Percentiles rank a stretch among this genome's conserved stretches.
phyloP scores from a whole-genome alignment of 2,329 filamentous ascomycete species.

The Amesomyces nigricolor region DNA sequence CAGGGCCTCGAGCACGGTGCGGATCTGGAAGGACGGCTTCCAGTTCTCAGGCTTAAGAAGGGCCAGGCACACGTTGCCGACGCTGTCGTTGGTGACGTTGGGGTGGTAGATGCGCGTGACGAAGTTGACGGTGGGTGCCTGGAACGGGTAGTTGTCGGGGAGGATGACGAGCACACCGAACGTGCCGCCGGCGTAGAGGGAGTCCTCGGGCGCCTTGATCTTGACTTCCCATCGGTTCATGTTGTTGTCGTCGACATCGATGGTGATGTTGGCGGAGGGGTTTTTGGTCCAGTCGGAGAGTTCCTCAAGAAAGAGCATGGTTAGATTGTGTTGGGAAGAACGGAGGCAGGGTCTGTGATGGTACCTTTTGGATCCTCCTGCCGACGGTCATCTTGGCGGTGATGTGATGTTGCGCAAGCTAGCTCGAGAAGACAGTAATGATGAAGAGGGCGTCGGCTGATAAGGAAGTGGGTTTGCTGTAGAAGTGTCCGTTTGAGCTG shows the following conservation, averaged over 20 bases:
- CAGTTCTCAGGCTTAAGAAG: constrained; percentile 81
- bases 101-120: constrained; percentile 91
- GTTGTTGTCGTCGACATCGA: constrained; percentile 43
- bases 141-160: constrained; percentile 83
- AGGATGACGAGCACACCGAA: constrained; percentile 71
- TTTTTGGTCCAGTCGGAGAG: constrained; percentile 44
- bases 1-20: constrained; percentile 70
- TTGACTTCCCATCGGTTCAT: constrained; percentile 49
- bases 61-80: constrained; percentile 78
- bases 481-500: no score
- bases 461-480: background rate
- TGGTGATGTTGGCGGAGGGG: constrained; percentile 43
- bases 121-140: constrained; percentile 74
- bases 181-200: constrained; percentile 56
- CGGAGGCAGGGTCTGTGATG: background rate
- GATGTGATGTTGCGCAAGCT: no score
- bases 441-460: background rate
- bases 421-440: background rate
- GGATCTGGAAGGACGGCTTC: constrained; percentile 80
- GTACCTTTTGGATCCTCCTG: constrained; percentile 24
- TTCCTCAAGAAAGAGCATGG: constrained; percentile 38
- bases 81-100: constrained; percentile 82
- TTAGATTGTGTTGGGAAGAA: background rate
- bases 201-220: constrained; percentile 40
- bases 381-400: constrained; percentile 20